Percentiles rank a stretch among this genome's conserved stretches.
These are phyloP conservation scores for Penicillium canescens DNA, from an alignment of 495 filamentous ascomycete genomes.

Conservation along the genomic window DNA sequence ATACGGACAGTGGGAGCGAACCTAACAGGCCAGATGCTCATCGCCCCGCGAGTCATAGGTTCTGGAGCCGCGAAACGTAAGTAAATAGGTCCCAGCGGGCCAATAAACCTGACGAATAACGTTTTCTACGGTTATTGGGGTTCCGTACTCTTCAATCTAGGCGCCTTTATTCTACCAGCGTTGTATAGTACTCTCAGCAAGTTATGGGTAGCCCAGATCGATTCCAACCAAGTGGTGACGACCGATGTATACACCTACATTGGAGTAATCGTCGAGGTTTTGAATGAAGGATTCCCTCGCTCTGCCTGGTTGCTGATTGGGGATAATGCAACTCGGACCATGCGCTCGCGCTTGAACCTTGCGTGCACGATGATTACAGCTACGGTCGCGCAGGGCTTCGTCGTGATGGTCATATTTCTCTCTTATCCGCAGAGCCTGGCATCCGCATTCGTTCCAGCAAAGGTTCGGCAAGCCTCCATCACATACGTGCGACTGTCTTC, in stretches of 20 bases:
- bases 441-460: conserved; percentile 60
- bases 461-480: conserved; percentile 54
- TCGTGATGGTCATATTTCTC: conserved; percentile 65
- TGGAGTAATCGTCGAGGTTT: conserved; percentile 61
- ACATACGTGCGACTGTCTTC: conserved; percentile 66
- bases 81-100: too few relatives aligned
- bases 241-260: conserved; percentile 69
- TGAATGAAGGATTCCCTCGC: conserved; percentile 74
- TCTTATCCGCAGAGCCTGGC: conserved; percentile 55
- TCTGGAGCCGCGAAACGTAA: too few relatives aligned
- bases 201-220: conserved; percentile 72
- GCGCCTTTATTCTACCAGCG: conserved; percentile 65
- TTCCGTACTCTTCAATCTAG: conserved; percentile 70
- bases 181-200: conserved; percentile 71
- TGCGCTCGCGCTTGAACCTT: conserved; percentile 55
- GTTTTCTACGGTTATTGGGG: too few relatives aligned
- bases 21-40: too few relatives aligned
- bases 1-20: too few relatives aligned
- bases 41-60: too few relatives aligned
- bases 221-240: conserved; percentile 63
- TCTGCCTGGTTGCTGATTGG: conserved; percentile 71
- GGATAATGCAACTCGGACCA: conserved; percentile 56
- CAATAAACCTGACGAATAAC: too few relatives aligned
- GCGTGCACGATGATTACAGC: conserved; percentile 67
- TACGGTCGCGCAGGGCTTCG: conserved; percentile 58